Evolutionary conservation across 2,329 filamentous ascomycete genomes (phyloP), one percentile per base, ranked within the genome.

Genomic region (Colletotrichum gloeosporioides): DNA sequence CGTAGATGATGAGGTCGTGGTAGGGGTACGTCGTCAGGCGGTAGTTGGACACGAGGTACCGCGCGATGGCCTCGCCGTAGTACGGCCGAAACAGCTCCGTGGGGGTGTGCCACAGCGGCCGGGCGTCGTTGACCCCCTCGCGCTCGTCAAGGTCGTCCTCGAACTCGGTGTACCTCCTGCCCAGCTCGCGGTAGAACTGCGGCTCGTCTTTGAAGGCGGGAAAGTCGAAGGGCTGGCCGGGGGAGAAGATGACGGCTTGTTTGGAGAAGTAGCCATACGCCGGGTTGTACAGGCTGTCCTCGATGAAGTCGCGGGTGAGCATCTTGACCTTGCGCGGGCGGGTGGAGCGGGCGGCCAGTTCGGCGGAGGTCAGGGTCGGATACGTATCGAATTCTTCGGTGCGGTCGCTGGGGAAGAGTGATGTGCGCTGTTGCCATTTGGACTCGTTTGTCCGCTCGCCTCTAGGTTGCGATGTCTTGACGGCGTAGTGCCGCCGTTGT

Each of bases 71-170:
- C 88, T 99, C 96, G 82, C 96, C 98, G 84, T 99, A 99, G 86
- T 96, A 98, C 0, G 98, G 97, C 36, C 95, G 92, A 87, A 99
- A 99, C 25, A 99, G 92, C 87, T 99, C 97, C 0, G 97, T 99
- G 0, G 98, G 97, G 15, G 97, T 99, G 85, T 99, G 98, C 97
- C 97, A 99, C 62, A 99, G 89, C 87, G 99, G 97, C 12, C 97
- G 92, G 55, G 95, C 94, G 64, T 87, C 95, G 71, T 94, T 92
- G 78, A 93, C 92, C 68, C 86, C 86, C 27, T 93, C 89, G 75
- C 91, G 89, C 62, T 90, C 91, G 84, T 99, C 98, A 74, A 99
- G 91, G 27, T 89, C 87, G 83, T 99, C 95, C 85, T 99, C 97
- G 82, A 99, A 99, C 79, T 95, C 92, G 63, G 92, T 94, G 84